Conservation (phyloP, 2,329 filamentous ascomycete species). For the Trichophyton verrucosum region DNA sequence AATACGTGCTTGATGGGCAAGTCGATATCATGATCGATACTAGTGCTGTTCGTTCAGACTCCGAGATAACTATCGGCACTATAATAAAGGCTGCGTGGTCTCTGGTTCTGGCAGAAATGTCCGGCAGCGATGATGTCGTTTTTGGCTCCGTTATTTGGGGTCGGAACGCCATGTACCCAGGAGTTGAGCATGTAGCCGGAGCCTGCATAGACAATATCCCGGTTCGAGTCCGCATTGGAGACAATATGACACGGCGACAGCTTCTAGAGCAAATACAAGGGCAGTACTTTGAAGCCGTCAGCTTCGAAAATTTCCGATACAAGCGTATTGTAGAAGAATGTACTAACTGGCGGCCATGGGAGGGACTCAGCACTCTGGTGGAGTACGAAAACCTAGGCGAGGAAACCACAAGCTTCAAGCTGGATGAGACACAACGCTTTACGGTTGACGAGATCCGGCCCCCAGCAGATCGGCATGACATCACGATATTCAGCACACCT, state of each 20-base stretch:
- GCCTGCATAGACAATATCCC: slow-evolving; percentile 36
- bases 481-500: neutral
- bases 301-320: neutral
- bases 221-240: slow-evolving; percentile 22
- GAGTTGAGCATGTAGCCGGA: slow-evolving; percentile 32
- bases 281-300: neutral
- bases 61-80: slow-evolving; percentile 1
- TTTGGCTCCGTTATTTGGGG: slow-evolving; percentile 35
- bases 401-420: neutral
- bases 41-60: neutral
- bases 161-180: slow-evolving; percentile 27
- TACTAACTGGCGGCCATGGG: neutral
- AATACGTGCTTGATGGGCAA: neutral
- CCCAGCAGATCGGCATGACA: neutral
- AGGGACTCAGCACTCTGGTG: neutral
- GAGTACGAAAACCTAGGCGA: neutral
- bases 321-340: neutral
- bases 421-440: neutral
- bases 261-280: neutral
- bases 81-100: slow-evolving; percentile 9
- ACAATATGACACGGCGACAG: neutral
- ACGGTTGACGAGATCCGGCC: neutral
- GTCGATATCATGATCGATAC: neutral
- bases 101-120: slow-evolving; percentile 7
- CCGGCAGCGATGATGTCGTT: slow-evolving; percentile 26